These are phyloP conservation scores for Mentha longifolia DNA, from an alignment of 257 asterid species.

Conservation along the genomic window DNA sequence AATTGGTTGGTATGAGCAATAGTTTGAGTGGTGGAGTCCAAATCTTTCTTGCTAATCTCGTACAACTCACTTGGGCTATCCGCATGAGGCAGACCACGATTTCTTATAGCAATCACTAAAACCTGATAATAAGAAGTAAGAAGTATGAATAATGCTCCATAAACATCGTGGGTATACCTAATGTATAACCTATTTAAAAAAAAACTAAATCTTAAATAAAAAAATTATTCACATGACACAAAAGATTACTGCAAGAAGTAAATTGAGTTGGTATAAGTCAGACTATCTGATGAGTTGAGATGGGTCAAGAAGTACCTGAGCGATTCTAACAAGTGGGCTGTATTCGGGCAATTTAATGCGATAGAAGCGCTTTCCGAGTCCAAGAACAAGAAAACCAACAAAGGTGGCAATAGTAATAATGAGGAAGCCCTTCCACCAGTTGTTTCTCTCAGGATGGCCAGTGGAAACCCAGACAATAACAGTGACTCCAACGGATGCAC, in stretches of 20 bases:
- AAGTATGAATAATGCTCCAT: too few relatives aligned
- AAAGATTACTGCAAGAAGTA: too few relatives aligned
- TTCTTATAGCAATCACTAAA: constrained; percentile 48
- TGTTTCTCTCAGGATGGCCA: constrained; percentile 32
- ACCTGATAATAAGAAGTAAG: constrained; percentile 57
- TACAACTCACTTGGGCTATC: constrained; percentile 44
- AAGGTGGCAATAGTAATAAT: constrained; percentile 39
- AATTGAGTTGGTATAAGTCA: not conserved
- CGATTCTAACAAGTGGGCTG: constrained; percentile 59
- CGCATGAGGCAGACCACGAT: constrained; percentile 43
- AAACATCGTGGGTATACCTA: too few relatives aligned
- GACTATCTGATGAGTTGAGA: too few relatives aligned
- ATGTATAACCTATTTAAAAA: too few relatives aligned
- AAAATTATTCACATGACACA: too few relatives aligned
- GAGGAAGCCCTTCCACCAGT: constrained; percentile 81
- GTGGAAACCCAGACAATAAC: constrained; percentile 65
- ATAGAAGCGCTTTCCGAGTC: constrained; percentile 55
- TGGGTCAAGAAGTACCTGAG: constrained; percentile 41
- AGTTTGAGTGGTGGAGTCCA: constrained; percentile 30
- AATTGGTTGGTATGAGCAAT: constrained; percentile 53
- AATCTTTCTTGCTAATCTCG: constrained; percentile 44
- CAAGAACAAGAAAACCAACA: constrained; percentile 49
- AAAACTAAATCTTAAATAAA: too few relatives aligned
- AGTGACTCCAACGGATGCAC: constrained; percentile 63
- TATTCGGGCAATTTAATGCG: constrained; percentile 53